These are phyloP conservation scores for Lepidium sativum DNA, from an alignment of 345 rosid species.

Conservation along the genomic window DNA sequence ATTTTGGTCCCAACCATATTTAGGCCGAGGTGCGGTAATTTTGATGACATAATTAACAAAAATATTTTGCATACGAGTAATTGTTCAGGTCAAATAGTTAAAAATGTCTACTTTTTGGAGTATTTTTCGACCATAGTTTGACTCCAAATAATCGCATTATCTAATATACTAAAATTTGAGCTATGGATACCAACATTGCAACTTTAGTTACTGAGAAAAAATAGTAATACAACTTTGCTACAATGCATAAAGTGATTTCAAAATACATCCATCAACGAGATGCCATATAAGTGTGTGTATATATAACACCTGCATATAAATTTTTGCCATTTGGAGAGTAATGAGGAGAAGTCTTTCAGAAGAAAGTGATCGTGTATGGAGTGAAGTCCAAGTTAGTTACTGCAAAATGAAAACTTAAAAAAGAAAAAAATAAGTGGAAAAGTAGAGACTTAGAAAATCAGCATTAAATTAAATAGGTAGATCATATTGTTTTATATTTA, in stretches of 20 bases:
- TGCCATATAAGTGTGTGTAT: background rate
- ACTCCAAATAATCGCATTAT: no score
- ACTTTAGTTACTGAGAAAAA: no score
- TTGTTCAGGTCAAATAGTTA: no score
- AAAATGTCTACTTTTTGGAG: no score
- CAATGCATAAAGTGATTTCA: conserved; percentile 7
- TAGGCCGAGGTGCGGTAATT: background rate
- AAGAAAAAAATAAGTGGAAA: conserved; percentile 6
- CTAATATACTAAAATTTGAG: no score
- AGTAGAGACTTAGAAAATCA: conserved; percentile 26
- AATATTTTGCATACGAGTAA: background rate
- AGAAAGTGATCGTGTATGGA: conserved; percentile 29
- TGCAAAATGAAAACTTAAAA: conserved; percentile 15
- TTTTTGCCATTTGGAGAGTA: conserved; percentile 22
- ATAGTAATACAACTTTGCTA: background rate
- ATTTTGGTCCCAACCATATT: conserved; percentile 19
- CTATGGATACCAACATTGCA: no score
- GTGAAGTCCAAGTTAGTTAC: conserved; percentile 28
- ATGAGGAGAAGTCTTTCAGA: conserved; percentile 22
- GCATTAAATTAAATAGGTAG: conserved; percentile 13
- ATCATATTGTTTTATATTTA: background rate
- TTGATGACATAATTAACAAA: background rate
- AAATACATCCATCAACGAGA: conserved; percentile 3
- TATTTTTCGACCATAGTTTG: no score
- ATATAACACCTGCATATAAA: background rate